Percentiles rank a stretch among this genome's conserved stretches.
These are phyloP conservation scores for Oemleria cerasiformis DNA, from an alignment of 306 rosid genomes.

Conservation along the genomic window DNA sequence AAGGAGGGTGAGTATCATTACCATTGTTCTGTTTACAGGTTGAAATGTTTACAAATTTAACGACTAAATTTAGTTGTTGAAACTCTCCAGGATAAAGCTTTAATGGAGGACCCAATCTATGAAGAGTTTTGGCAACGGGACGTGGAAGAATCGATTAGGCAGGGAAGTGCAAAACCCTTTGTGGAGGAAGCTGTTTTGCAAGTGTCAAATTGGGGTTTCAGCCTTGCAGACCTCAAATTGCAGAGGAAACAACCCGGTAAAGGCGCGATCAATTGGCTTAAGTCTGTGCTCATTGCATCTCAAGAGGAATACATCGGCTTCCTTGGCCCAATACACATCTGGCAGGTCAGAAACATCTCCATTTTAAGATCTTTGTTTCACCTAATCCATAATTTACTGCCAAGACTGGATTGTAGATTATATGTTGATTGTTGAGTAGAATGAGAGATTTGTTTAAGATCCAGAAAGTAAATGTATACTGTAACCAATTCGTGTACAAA, in stretches of 20 bases:
- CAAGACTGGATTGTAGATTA: neutral
- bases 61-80: neutral
- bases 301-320: constrained; percentile 75
- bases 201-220: constrained; percentile 94
- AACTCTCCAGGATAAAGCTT: constrained; percentile 71
- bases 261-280: constrained; percentile 61
- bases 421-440: neutral
- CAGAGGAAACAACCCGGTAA: constrained; percentile 57
- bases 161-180: constrained; percentile 66
- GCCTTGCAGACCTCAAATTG: constrained; percentile 83
- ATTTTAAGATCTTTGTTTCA: neutral
- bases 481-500: neutral
- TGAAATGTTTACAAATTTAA: neutral
- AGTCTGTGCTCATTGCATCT: constrained; percentile 57
- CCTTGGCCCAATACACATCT: constrained; percentile 94
- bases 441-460: neutral
- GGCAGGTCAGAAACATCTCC: constrained; percentile 73
- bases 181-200: constrained; percentile 88
- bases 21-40: neutral
- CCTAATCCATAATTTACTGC: neutral
- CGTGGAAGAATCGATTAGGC: constrained; percentile 94
- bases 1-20: constrained; percentile 59
- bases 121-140: constrained; percentile 99
- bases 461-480: neutral
- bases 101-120: constrained; percentile 85